These are phyloP conservation scores for Xerocomellus dryophilus DNA, from an alignment of 768 basidiomycete genomes.

Conservation along the genomic window DNA sequence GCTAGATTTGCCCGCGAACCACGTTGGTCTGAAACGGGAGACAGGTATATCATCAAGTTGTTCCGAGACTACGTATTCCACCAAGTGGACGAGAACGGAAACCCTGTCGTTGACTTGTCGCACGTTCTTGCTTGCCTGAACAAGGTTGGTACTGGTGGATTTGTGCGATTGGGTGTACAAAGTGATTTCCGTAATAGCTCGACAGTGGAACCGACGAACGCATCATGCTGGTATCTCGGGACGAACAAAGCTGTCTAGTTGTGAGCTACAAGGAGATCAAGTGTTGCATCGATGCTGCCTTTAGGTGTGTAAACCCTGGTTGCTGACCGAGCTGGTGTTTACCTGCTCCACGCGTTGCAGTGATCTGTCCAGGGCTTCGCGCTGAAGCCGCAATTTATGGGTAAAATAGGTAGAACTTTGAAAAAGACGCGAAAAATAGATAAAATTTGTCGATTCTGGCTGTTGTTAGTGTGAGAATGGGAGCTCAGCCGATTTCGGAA, in stretches of 20 bases:
- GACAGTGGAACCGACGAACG: slow-evolving; percentile 93
- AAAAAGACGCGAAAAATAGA: slow-evolving; percentile 58
- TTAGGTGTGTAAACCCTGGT: slow-evolving; percentile 51
- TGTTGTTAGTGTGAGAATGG: slow-evolving; percentile 1
- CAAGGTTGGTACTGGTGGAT: slow-evolving; percentile 56
- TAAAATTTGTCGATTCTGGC: slow-evolving; percentile 29
- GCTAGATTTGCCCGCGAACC: slow-evolving; percentile 91
- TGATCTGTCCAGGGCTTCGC: slow-evolving; percentile 40
- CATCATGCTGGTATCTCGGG: slow-evolving; percentile 90
- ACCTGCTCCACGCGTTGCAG: slow-evolving; percentile 28
- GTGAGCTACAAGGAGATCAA: slow-evolving; percentile 93
- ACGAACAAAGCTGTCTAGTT: slow-evolving; percentile 94
- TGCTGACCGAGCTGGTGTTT: not conserved
- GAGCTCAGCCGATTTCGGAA: not conserved
- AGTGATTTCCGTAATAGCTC: slow-evolving; percentile 47
- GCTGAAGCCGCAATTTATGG: slow-evolving; percentile 14
- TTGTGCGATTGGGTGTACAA: not conserved
- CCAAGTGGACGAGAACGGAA: slow-evolving; percentile 87
- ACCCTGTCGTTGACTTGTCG: slow-evolving; percentile 83
- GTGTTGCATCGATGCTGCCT: slow-evolving; percentile 77
- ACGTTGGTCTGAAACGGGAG: slow-evolving; percentile 98
- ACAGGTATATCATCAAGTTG: slow-evolving; percentile 95
- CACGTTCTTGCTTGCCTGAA: slow-evolving; percentile 92
- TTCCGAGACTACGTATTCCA: slow-evolving; percentile 99
- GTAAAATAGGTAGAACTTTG: slow-evolving; percentile 67